A percentile compares a stretch with the other conserved stretches of the same genome.
Conservation (phyloP, 805 yeast genomes). For the Cyberlindnera galapagoensis region DNA sequence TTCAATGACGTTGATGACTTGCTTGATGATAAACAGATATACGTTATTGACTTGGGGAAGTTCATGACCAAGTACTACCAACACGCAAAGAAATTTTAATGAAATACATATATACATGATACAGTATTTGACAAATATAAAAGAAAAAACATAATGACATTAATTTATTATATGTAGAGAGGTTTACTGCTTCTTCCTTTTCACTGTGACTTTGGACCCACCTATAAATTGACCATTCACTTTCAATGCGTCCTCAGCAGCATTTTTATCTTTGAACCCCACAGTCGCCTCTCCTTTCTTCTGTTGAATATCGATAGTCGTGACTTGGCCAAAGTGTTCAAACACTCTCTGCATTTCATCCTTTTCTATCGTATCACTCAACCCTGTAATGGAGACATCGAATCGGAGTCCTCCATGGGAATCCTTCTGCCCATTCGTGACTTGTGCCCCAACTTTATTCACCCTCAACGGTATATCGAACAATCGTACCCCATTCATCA, state of each 20-base stretch:
- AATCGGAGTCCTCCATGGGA: slow-evolving; percentile 23
- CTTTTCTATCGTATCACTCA: slow-evolving; percentile 62
- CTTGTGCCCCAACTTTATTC: slow-evolving; percentile 34
- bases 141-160: neutral
- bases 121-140: slow-evolving; percentile 7
- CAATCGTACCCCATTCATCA: slow-evolving; percentile 54
- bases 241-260: slow-evolving; percentile 67
- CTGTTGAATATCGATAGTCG: slow-evolving; percentile 39
- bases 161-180: slow-evolving; percentile 72
- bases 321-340: slow-evolving; percentile 59
- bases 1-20: slow-evolving; percentile 30
- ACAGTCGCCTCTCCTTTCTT: slow-evolving; percentile 60
- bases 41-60: slow-evolving; percentile 9
- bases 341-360: slow-evolving; percentile 44
- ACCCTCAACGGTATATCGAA: slow-evolving; percentile 57
- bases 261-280: slow-evolving; percentile 54
- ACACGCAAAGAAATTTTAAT: slow-evolving; percentile 19
- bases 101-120: neutral
- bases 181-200: slow-evolving; percentile 12
- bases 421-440: slow-evolving; percentile 14
- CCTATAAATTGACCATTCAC: slow-evolving; percentile 66
- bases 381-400: slow-evolving; percentile 65
- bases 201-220: slow-evolving; percentile 54
- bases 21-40: slow-evolving; percentile 3
- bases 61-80: slow-evolving; percentile 17